Conservation (phyloP, 2,329 filamentous ascomycete species). For the Arthroderma uncinatum region DNA sequence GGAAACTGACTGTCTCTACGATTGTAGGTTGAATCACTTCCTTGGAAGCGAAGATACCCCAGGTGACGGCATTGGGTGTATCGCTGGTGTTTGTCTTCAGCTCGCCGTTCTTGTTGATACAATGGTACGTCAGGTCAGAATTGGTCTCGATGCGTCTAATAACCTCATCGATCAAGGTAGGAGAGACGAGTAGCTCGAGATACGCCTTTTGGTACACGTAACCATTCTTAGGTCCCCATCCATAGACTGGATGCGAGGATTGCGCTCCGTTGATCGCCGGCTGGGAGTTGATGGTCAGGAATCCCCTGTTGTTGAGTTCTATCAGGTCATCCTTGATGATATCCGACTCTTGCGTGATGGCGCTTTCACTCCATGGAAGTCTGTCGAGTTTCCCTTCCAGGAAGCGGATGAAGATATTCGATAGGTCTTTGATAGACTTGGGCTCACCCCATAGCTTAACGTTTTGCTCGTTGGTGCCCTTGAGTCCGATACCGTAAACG, state of each 20-base stretch:
- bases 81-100: slow-evolving; percentile 73
- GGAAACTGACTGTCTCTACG: slow-evolving; percentile 91
- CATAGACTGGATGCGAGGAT: slow-evolving; percentile 74
- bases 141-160: slow-evolving; percentile 66
- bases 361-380: slow-evolving; percentile 86
- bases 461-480: slow-evolving; percentile 91
- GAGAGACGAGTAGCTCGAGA: slow-evolving; percentile 78
- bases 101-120: slow-evolving; percentile 71
- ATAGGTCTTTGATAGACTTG: slow-evolving; percentile 64
- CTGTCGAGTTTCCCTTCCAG: slow-evolving; percentile 68
- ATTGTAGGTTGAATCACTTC: slow-evolving; percentile 99
- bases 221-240: slow-evolving; percentile 89
- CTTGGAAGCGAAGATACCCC: slow-evolving; percentile 97
- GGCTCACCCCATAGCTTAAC: slow-evolving; percentile 90
- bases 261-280: slow-evolving; percentile 85
- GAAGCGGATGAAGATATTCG: slow-evolving; percentile 74
- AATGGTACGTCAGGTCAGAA: slow-evolving; percentile 83
- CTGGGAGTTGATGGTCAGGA: slow-evolving; percentile 95
- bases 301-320: slow-evolving; percentile 69
- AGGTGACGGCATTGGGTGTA: slow-evolving; percentile 94
- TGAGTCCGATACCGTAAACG: slow-evolving; percentile 84
- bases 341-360: slow-evolving; percentile 72
- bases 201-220: slow-evolving; percentile 99
- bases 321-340: slow-evolving; percentile 66
- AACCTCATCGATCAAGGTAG: slow-evolving; percentile 65